Evolutionary conservation across 495 filamentous ascomycete species (phyloP).

Genomic region (Neurospora discreta): DNA sequence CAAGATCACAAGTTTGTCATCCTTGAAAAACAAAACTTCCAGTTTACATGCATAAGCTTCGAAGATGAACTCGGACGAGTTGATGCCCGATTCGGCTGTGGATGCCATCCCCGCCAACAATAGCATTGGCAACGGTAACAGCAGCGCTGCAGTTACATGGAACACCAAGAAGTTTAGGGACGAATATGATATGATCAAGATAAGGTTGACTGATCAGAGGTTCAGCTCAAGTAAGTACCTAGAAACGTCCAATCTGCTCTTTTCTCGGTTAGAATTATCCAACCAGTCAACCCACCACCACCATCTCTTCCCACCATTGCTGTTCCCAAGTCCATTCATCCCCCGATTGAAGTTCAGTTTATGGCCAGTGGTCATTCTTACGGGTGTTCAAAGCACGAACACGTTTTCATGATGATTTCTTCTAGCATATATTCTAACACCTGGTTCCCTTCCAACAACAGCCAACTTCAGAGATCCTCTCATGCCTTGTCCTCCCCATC

Average conservation of each 20-base stretch:
- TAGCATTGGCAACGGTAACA: background rate
- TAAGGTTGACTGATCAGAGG: conserved; percentile 25
- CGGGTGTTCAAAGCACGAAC: background rate
- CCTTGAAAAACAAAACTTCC: background rate
- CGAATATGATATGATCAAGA: conserved; percentile 37
- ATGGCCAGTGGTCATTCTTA: background rate
- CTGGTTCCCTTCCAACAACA: conserved; percentile 1
- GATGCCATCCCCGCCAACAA: background rate
- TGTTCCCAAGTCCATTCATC: background rate
- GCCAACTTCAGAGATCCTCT: conserved; percentile 33
- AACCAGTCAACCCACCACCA: background rate
- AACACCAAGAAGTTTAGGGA: conserved; percentile 34
- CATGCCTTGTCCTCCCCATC: conserved; percentile 17
- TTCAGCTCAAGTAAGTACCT: conserved; percentile 34
- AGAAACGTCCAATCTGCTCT: background rate
- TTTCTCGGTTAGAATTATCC: background rate
- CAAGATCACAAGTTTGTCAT: background rate
- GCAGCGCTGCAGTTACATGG: conserved; percentile 8
- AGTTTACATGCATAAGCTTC: background rate
- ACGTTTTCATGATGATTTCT: background rate
- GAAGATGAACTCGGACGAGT: conserved; percentile 17
- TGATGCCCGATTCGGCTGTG: conserved; percentile 13
- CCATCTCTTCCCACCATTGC: background rate
- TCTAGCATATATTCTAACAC: background rate
- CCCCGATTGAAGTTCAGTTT: background rate